Conservation (phyloP, 495 filamentous ascomycete species). For the Daldinia bambusicola region DNA sequence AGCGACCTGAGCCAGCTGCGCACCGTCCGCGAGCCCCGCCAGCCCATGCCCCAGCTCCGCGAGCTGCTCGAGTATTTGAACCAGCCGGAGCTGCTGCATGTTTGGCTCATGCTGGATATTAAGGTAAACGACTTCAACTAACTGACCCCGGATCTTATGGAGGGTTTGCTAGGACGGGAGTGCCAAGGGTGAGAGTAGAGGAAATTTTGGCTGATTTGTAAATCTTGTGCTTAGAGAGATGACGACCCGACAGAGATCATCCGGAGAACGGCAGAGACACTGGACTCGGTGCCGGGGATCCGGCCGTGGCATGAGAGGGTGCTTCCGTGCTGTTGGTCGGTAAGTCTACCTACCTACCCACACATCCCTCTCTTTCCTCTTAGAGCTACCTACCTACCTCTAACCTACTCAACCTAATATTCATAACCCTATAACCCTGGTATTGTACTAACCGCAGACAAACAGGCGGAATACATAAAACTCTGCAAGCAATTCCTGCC, state of each 20-base stretch:
- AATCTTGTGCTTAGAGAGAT: conserved; percentile 56
- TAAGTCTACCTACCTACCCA: conserved; percentile 47
- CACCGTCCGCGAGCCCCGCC: conserved; percentile 72
- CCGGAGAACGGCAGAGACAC: conserved; percentile 67
- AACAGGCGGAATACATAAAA: conserved; percentile 72
- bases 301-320: conserved; percentile 76
- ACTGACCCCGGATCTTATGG: background rate
- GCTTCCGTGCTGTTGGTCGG: conserved; percentile 82
- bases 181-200: background rate
- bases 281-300: conserved; percentile 61
- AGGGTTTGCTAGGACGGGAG: background rate
- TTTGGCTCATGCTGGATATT: conserved; percentile 90
- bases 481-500: conserved; percentile 70
- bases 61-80: conserved; percentile 80
- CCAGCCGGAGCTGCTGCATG: conserved; percentile 64
- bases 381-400: background rate
- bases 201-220: background rate
- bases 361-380: background rate
- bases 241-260: conserved; percentile 79
- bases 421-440: no score
- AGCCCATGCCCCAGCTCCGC: conserved; percentile 76
- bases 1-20: conserved; percentile 71
- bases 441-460: conserved; percentile 56
- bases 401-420: background rate
- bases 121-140: conserved; percentile 66